Evolutionary conservation across 1,139 yeast species (phyloP).

Genomic region (Pneumocystis canis): DNA sequence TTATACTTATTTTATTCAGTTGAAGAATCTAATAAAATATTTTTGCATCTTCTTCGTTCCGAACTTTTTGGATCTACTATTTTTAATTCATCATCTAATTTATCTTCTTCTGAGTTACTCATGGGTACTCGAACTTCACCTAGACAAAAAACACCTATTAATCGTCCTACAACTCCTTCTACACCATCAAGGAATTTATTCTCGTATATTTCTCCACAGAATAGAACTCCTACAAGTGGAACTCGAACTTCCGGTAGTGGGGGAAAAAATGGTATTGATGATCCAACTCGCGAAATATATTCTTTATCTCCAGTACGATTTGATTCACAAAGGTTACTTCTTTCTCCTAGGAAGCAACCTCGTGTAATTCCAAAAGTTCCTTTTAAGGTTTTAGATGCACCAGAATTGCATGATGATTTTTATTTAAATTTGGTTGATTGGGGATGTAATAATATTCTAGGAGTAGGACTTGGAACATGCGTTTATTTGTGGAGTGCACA

Average conservation of each 20-base stretch:
- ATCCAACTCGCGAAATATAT: constrained; percentile 40
- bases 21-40: constrained; percentile 76
- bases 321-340: constrained; percentile 63
- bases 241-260: constrained; percentile 16
- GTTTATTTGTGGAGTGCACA: constrained; percentile 87
- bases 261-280: constrained; percentile 45
- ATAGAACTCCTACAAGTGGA: constrained; percentile 20
- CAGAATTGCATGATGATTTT: constrained; percentile 86
- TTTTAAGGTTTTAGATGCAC: constrained; percentile 88
- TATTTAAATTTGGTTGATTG: constrained; percentile 85
- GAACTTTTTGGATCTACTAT: constrained; percentile 57
- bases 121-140: constrained; percentile 18
- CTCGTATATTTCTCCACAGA: constrained; percentile 50
- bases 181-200: constrained; percentile 48
- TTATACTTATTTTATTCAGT: constrained; percentile 24
- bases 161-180: constrained; percentile 14
- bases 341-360: constrained; percentile 70
- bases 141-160: constrained; percentile 13
- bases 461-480: constrained; percentile 78
- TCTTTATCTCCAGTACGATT: constrained; percentile 79
- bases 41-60: constrained; percentile 70
- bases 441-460: constrained; percentile 81
- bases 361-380: constrained; percentile 68
- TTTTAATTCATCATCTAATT: neutral
- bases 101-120: constrained; percentile 1